A percentile compares a stretch with the other conserved stretches of the same genome.
phyloP scores from a whole-genome alignment of 495 filamentous ascomycete species.

The Penicillium angulare region DNA sequence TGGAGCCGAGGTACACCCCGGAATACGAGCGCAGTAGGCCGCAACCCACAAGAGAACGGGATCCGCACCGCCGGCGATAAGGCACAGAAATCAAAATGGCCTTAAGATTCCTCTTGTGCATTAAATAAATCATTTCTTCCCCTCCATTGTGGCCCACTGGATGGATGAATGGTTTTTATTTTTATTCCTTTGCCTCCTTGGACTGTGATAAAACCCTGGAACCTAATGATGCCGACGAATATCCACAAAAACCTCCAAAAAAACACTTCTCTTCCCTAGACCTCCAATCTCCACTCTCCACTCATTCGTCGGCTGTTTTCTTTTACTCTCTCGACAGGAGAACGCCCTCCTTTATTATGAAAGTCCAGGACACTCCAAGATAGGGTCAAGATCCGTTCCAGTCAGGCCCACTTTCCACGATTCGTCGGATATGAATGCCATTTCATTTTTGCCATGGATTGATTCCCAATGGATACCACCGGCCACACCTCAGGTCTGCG shows the following conservation, averaged over 20 bases:
- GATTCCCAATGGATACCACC: conserved; percentile 11
- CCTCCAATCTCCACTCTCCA: conserved; percentile 5
- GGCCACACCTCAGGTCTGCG: not conserved
- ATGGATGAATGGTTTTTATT: conserved; percentile 5
- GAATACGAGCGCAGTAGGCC: conserved; percentile 48
- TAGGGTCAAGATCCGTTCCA: too few relatives aligned
- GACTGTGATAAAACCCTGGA: conserved; percentile 19
- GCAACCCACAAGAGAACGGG: conserved; percentile 42
- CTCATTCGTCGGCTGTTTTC: not conserved
- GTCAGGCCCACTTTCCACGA: conserved; percentile 8
- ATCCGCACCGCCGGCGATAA: conserved; percentile 43
- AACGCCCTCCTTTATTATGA: conserved; percentile 1
- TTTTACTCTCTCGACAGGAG: not conserved
- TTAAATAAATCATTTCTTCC: conserved; percentile 15
- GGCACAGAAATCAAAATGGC: conserved; percentile 13
- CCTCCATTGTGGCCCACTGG: conserved; percentile 14
- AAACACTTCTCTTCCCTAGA: conserved; percentile 10
- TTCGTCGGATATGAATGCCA: conserved; percentile 18
- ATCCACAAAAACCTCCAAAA: not conserved
- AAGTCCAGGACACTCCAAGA: conserved; percentile 10
- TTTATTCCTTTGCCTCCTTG: conserved; percentile 13
- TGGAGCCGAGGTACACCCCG: conserved; percentile 49
- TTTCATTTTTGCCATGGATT: conserved; percentile 12
- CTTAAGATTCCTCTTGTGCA: conserved; percentile 11
- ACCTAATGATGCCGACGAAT: conserved; percentile 23